Base-by-base conservation (phyloP, 352 stramenopile species). In the Phytophthora colocasiae region DNA sequence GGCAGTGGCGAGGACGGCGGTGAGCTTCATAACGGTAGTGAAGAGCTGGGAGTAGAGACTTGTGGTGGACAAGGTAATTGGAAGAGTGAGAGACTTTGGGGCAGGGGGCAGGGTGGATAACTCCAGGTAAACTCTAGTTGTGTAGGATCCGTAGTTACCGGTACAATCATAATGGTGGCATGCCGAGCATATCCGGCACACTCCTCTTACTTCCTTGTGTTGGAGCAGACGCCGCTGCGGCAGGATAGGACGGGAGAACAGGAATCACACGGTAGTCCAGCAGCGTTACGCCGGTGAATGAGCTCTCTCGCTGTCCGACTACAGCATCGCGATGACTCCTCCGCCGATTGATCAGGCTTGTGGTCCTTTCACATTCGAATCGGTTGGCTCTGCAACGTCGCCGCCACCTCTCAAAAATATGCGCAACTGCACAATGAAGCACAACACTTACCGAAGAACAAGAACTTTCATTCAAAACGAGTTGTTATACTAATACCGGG, bases 11-110 rank as follows among this genome's bases (percentile, higher is more conserved):
- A 68, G 41, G n/a, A 68, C 22, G 45, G 63, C 63, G 22, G 12
- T 24, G 44, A 71, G 55, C 31, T 71, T 66, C 63, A 71, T 67
- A 6, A 11, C n/a, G 44, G 22, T 50, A 24, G 44, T 22, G 17
- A 7, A 24, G 4, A 10, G 31, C 9, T 36, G 9, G 31, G 9
- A 31, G 31, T 36, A 11, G 24, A 14, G 44, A 38, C 19, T 47
- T 50, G 44, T 45, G 39, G 39, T 45, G 6, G 39, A 22, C 39
- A 26, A 45, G 15, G 39, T 11, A 45, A 45, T 24, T 45, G n/a
- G 6, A n/a, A 27, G n/a, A 29, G 8, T 46, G 40, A 26, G 17
- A 22, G 8, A 29, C 8, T 12, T 46, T 9, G 40, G 11, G 17
- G 17, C 40, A 46, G 40, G 31, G 9, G 9, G 4, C 9, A 34